phyloP scores from a whole-genome alignment of 176 grass and related monocot genomes.

The Rhynchospora breviuscula region DNA sequence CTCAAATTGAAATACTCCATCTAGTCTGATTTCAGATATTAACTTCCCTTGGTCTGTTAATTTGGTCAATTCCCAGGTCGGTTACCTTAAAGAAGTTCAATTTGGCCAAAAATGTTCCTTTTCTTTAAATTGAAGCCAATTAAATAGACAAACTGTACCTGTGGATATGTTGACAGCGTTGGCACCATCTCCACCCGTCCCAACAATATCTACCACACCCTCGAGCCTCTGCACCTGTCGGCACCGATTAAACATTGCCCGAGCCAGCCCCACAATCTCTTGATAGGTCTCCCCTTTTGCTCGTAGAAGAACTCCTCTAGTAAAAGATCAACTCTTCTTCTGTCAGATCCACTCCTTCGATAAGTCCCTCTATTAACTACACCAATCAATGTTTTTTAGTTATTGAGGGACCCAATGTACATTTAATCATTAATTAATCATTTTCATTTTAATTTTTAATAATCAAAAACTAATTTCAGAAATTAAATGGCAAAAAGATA shows the following conservation, averaged over 20 bases:
- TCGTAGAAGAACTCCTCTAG: slow-evolving; percentile 72
- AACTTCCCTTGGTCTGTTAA: neutral
- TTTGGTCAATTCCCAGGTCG: neutral
- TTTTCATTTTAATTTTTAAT: neutral
- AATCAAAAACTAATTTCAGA: too few relatives aligned
- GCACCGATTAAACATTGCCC: slow-evolving; percentile 68
- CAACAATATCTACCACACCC: slow-evolving; percentile 77
- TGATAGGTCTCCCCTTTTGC: slow-evolving; percentile 96
- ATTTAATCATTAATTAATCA: neutral
- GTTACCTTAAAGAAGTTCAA: neutral
- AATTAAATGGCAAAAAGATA: neutral
- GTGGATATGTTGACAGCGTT: slow-evolving; percentile 99
- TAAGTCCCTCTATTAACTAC: slow-evolving; percentile 75
- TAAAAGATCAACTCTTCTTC: slow-evolving; percentile 69
- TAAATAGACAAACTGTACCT: neutral
- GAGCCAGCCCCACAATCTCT: slow-evolving; percentile 89
- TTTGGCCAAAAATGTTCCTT: neutral
- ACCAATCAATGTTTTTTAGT: neutral
- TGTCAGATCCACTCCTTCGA: slow-evolving; percentile 57
- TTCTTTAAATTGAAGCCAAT: neutral
- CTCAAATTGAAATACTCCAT: neutral
- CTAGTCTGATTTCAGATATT: neutral
- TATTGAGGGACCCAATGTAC: neutral
- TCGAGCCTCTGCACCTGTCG: slow-evolving; percentile 54
- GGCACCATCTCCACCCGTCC: slow-evolving; percentile 80